phyloP scores from a whole-genome alignment of 768 basidiomycete species.

The Calocybe cyanea region DNA sequence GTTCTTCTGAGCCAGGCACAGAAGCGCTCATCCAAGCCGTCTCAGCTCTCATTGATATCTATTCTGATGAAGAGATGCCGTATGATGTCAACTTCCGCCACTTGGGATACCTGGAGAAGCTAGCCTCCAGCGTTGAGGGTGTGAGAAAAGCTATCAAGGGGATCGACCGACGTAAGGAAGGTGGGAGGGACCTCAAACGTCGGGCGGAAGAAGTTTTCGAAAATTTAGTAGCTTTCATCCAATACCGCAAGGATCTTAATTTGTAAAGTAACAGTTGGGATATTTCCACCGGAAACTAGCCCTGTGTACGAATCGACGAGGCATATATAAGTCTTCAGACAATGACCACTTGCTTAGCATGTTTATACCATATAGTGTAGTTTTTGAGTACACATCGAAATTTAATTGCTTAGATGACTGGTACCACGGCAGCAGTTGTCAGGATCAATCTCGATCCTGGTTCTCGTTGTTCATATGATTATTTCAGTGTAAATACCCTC shows the following conservation, averaged over 20 bases:
- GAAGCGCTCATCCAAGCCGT: conserved; percentile 75
- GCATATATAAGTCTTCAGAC: no score
- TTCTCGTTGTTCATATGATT: no score
- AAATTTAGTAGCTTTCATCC: conserved; percentile 71
- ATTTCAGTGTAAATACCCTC: no score
- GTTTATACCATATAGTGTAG: no score
- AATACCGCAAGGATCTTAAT: conserved; percentile 61
- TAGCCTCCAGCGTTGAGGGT: conserved; percentile 58
- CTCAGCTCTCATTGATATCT: conserved; percentile 89
- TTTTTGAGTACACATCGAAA: no score
- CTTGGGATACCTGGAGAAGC: conserved; percentile 49
- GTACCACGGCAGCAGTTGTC: no score
- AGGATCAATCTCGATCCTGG: no score
- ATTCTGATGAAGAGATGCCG: conserved; percentile 77
- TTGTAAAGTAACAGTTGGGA: conserved; percentile 23
- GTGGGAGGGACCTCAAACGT: conserved; percentile 58
- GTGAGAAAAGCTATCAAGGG: conserved; percentile 58
- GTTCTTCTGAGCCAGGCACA: conserved; percentile 41
- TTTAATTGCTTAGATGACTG: no score
- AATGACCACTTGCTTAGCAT: no score
- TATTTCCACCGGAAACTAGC: not conserved
- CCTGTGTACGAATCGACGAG: no score
- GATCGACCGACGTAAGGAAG: conserved; percentile 65
- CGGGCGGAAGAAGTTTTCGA: conserved; percentile 76
- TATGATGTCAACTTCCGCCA: conserved; percentile 82